Evolutionary conservation across 495 filamentous ascomycete species (phyloP), one percentile per base, ranked within the genome.

Genomic region (Neurospora discreta): DNA sequence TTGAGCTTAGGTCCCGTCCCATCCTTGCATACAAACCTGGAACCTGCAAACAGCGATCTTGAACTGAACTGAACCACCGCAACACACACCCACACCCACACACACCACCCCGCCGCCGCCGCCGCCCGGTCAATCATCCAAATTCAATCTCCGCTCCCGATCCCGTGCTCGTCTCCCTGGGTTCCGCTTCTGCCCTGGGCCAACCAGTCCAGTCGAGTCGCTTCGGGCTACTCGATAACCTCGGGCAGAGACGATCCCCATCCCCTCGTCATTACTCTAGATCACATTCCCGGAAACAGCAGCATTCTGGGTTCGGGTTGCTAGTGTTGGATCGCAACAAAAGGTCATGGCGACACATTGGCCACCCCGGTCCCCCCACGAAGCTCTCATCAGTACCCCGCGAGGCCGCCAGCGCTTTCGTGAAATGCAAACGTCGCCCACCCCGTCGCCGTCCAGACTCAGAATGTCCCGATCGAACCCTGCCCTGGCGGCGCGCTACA

Each of bases 301-400:
- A 8, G 23, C 20, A 8, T 1, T 8, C 52, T 65, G 52, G 52
- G 26, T 65, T 65, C 52, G 52, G 52, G 52, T 65, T 65, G 18
- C 52, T 8, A 65, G 26, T 36, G 15, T 65, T 65, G 26, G 52
- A 65, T 8, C 52, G 52, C 15, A 33, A 65, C 52, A 65, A 33
- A 60, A 65, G 52, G 69, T n/a, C 39, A 80, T 80, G 78, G 77
- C 77, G 26, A 81, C 83, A 73, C 87, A 89, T 80, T 98, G 94
- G 94, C 94, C 94, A 52, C 94, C 94, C 16, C 86, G 90, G 78
- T 97, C 93, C 18, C 94, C 94, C 68, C 90, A 92, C 79, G 92
- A 94, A 70, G 94, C 88, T 39, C 87, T 98, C 4, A 82, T 96
- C 33, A 91, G 90, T 80, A 95, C 93, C 6, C 94, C 94, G 0